These are phyloP conservation scores for Venturia pyrina DNA, from an alignment of 2,329 filamentous ascomycete species.

Conservation along the genomic window DNA sequence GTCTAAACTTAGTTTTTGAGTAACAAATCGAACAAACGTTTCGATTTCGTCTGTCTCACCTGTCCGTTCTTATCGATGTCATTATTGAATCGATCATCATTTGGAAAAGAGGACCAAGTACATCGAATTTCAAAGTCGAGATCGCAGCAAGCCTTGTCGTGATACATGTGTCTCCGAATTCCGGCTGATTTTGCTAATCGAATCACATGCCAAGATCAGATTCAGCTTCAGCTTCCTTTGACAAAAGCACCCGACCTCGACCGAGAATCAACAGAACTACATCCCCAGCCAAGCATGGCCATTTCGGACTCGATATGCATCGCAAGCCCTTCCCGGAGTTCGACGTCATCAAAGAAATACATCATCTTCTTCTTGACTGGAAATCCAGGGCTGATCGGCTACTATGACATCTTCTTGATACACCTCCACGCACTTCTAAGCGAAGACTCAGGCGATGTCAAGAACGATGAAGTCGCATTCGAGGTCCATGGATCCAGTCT, in stretches of 20 bases:
- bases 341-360: neutral
- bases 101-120: neutral
- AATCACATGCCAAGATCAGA: neutral
- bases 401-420: slow-evolving; percentile 59
- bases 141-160: neutral
- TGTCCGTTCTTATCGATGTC: no score
- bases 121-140: no score
- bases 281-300: neutral
- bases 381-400: slow-evolving; percentile 66
- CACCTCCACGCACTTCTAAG: slow-evolving; percentile 44
- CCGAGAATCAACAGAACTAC: neutral
- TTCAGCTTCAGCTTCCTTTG: neutral
- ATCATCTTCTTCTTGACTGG: slow-evolving; percentile 61
- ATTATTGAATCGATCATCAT: no score
- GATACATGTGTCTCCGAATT: no score
- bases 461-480: slow-evolving; percentile 16
- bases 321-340: neutral
- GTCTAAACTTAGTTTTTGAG: neutral
- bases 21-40: no score
- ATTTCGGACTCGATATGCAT: neutral
- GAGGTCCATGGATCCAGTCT: slow-evolving; percentile 32
- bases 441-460: slow-evolving; percentile 1
- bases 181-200: neutral
- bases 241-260: neutral
- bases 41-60: no score